Base-by-base conservation (phyloP, 164 flowering plant genomes). In the Taxillus chinensis region DNA sequence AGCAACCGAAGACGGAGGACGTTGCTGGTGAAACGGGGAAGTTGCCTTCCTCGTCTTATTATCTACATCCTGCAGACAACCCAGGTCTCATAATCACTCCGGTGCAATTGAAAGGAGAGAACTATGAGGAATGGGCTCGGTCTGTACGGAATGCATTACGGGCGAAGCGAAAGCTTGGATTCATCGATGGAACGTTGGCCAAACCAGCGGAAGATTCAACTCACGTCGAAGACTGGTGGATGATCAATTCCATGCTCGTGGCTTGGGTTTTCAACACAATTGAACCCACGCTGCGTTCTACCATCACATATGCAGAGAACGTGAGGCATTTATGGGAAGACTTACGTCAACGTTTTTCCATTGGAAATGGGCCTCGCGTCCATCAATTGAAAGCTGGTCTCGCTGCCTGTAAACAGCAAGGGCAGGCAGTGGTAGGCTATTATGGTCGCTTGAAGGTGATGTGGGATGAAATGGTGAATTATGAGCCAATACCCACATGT, bases 161-260 rank as follows among this genome's bases (percentile, higher is more conserved):
- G 37, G 56, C 56, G 17, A 53, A 53, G 13, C 7, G 56, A 53
- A 27, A 27, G 27, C 27, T 27, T 27, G 27, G 27, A 27, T 27
- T 27, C 27, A 2, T 53, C 13, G 56, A 13, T 13, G 56, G 56
- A 53, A 53, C 11, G 8, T 8, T 53, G 56, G 6, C 16, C 7
- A n/a, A 53, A 53, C 56, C 56, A 7, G 13, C 56, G 13, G 56
- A 53, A 7, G 56, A 53, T 53, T 53, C 56, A 3, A 53, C 56
- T 14, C 7, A 53, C 8, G 7, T 53, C 37, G 56, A 53, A 53
- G 56, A 53, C 8, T 53, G 56, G 56, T 53, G 56, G 56, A 53
- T 53, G 16, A 13, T 7, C 7, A 53, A 53, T 17, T 53, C 56
- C 8, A 53, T 53, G 56, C 13, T 53, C 12, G 56, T 53, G 13